A percentile compares a stretch with the other conserved stretches of the same genome.
Conservation (phyloP, 352 stramenopile genomes). For the Blastocystis sp. region DNA sequence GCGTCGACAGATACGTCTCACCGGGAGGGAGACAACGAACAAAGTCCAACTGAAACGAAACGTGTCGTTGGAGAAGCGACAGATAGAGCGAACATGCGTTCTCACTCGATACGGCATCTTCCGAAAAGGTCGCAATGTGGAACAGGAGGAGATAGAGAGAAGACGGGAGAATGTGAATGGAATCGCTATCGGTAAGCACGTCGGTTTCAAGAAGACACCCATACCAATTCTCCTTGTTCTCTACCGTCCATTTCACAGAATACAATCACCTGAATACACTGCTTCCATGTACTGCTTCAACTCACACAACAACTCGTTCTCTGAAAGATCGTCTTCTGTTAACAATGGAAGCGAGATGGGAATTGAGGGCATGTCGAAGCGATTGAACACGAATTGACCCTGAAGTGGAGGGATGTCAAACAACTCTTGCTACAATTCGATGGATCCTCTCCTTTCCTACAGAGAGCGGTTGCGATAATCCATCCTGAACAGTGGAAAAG, state of each 20-base stretch:
- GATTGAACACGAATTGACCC: conserved; percentile 22
- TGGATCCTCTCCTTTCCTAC: background rate
- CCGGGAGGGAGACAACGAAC: background rate
- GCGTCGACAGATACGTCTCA: background rate
- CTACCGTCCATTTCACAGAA: background rate
- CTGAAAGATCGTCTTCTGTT: background rate
- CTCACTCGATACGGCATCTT: background rate
- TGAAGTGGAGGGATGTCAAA: background rate
- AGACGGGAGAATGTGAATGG: background rate
- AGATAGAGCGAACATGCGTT: background rate
- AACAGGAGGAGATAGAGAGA: conserved; percentile 20
- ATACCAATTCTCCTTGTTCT: background rate
- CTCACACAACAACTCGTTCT: background rate
- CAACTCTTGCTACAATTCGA: background rate
- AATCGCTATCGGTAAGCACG: background rate
- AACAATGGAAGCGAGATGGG: background rate
- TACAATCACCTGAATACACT: background rate
- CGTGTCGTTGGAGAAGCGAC: background rate
- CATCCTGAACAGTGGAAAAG: background rate
- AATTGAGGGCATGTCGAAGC: background rate
- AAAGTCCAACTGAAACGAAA: background rate
- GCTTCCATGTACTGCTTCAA: conserved; percentile 11
- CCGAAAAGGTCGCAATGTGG: background rate
- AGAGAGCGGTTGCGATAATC: background rate
- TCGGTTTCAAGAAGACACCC: background rate